Conservation (phyloP, 148 eudicot genomes). For the Polygonum aviculare region DNA sequence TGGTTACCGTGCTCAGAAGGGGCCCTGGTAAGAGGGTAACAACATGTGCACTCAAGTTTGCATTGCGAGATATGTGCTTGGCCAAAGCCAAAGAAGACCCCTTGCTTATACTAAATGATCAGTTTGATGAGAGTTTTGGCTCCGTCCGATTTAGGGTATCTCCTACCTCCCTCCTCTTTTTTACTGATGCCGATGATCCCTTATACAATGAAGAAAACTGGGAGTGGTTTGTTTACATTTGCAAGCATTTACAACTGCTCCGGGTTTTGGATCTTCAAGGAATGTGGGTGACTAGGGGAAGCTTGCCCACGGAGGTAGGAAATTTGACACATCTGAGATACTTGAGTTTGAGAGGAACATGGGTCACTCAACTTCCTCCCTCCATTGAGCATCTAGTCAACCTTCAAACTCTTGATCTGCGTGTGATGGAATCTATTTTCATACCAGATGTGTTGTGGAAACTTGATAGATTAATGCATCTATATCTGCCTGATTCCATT, state of each 20-base stretch:
- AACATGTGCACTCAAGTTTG: background rate
- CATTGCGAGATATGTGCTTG: background rate
- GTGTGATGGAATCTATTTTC: background rate
- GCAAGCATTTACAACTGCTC: too few species aligned
- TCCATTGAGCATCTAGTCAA: background rate
- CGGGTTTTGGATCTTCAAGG: background rate
- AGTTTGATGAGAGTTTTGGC: background rate
- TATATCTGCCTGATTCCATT: background rate
- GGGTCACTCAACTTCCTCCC: background rate
- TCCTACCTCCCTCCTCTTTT: background rate
- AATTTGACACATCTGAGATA: background rate
- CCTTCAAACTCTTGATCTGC: slow-evolving; percentile 4
- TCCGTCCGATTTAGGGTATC: background rate
- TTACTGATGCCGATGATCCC: background rate
- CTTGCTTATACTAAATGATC: background rate
- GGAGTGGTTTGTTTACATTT: background rate
- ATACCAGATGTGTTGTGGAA: slow-evolving; percentile 3
- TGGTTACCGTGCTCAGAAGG: background rate
- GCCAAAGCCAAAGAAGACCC: background rate
- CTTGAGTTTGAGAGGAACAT: slow-evolving; percentile 7
- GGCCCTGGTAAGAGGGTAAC: background rate
- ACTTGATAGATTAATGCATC: background rate
- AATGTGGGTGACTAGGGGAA: background rate
- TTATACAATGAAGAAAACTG: background rate
- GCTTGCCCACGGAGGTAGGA: background rate